Evolutionary conservation across 805 yeast species (phyloP), one percentile per base, ranked within the genome.

Genomic region (Kodamaea sagamina): DNA sequence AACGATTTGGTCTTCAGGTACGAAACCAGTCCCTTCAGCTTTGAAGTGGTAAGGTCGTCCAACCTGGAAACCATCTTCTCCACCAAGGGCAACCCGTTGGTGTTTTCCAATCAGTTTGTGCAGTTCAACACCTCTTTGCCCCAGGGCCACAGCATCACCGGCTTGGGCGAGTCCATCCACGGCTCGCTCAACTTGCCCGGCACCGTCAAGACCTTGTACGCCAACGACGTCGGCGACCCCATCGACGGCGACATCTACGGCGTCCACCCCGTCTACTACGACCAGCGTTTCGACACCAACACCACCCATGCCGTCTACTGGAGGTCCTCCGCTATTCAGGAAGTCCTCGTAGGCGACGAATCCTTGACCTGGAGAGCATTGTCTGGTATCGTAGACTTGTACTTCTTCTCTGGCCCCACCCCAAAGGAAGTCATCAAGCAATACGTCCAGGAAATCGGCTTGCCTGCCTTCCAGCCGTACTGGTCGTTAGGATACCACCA

Each of bases 141-240:
- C 3, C 11, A 39, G 25, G 55, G 52, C 10, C 65, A 63, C 39
- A 49, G 50, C 7, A 46, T 63, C 15, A 48, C 57, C 16, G 68
- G 68, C 3, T 50, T 63, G n/a, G 68, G 67, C 8, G 68, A 63
- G 48, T 53, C 64, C 3, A 55, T 59, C 36, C 65, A 59, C 29
- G 63, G 62, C 2, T 53, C 53, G 24, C 42, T 55, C 13, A 52
- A 53, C 28, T 49, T 46, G 10, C 64, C 65, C 2, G 63, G 62
- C 15, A 43, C 55, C 2, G 58, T 59, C 13, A 51, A 59, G 37
- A 63, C 68, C 3, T 47, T 63, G 21, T 61, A 37, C 39, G 65
- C 63, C 6, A 58, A 58, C 40, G 67, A 61, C 43, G 56, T 47
- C 4, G 59, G 57, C 36, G 57, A 54, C 36, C 54, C 54, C 9